Conservation (phyloP, 148 eudicot species). For the Linanthus parryae region DNA sequence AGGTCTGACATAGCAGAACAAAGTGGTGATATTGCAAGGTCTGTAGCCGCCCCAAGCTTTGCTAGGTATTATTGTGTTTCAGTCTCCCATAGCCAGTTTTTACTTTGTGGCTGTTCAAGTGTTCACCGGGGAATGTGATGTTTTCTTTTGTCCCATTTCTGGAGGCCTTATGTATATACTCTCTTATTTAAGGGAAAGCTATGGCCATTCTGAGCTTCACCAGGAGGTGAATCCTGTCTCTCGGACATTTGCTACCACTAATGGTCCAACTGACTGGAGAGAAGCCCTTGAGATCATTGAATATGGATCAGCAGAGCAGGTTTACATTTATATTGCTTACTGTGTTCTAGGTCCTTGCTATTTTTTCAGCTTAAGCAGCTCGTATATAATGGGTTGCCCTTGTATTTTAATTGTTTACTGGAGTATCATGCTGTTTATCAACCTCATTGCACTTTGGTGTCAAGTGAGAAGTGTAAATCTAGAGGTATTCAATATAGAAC, state of each 20-base stretch:
- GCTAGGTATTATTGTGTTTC: slow-evolving; percentile 37
- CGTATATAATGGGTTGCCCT: too few species aligned
- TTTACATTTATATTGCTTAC: slow-evolving; percentile 5
- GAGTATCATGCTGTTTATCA: too few species aligned
- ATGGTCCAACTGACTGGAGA: slow-evolving; percentile 91
- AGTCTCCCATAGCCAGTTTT: background rate
- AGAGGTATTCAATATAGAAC: too few species aligned
- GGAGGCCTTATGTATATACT: background rate
- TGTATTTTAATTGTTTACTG: too few species aligned
- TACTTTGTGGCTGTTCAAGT: background rate
- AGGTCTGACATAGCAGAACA: slow-evolving; percentile 87
- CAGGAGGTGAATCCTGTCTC: slow-evolving; percentile 53
- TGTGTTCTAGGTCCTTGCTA: background rate
- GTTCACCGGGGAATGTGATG: background rate
- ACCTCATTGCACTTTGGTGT: too few species aligned
- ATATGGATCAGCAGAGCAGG: slow-evolving; percentile 91
- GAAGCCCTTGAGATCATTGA: slow-evolving; percentile 85
- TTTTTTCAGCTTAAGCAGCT: too few species aligned
- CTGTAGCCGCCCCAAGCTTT: slow-evolving; percentile 56
- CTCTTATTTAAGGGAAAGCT: slow-evolving; percentile 52
- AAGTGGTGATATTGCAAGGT: slow-evolving; percentile 84
- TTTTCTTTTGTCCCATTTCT: background rate
- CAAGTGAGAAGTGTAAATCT: too few species aligned
- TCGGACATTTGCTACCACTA: slow-evolving; percentile 33
- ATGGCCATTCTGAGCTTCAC: slow-evolving; percentile 53